phyloP scores from a whole-genome alignment of 257 asterid genomes.

The Scutellaria barbata region DNA sequence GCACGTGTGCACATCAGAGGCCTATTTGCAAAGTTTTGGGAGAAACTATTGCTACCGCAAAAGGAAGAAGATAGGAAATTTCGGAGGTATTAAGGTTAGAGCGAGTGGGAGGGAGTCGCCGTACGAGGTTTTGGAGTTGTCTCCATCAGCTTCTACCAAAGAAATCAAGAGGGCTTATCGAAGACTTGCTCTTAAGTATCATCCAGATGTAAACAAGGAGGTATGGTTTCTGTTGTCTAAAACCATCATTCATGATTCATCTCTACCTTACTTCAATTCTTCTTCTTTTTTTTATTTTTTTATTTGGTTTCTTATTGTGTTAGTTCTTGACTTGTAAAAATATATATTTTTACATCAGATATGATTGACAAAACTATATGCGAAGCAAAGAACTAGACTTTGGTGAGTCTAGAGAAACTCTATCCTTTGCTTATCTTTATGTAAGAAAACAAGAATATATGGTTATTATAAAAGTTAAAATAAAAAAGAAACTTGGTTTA shows the following conservation, averaged over 20 bases:
- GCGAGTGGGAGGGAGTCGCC: constrained; percentile 79
- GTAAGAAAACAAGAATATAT: too few relatives aligned
- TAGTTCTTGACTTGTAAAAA: constrained; percentile 7
- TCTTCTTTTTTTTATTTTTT: neutral
- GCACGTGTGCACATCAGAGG: constrained; percentile 26
- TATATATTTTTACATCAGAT: neutral
- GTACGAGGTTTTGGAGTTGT: constrained; percentile 79
- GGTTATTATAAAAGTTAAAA: too few relatives aligned
- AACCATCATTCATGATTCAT: neutral
- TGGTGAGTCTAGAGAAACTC: neutral
- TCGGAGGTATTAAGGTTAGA: constrained; percentile 41
- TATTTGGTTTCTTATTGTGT: neutral
- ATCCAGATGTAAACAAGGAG: constrained; percentile 95
- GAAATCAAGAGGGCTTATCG: constrained; percentile 92
- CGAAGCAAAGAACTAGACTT: neutral
- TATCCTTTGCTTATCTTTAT: too few relatives aligned
- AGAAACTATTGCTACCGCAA: constrained; percentile 28
- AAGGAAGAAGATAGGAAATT: constrained; percentile 41
- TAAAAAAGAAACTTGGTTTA: neutral
- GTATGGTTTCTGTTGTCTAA: constrained; percentile 37
- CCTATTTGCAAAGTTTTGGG: constrained; percentile 36
- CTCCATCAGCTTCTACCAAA: constrained; percentile 69
- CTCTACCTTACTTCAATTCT: neutral
- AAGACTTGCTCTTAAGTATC: constrained; percentile 88
- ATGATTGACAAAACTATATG: neutral